Conservation (phyloP, 768 basidiomycete genomes). For the Bullera alba region DNA sequence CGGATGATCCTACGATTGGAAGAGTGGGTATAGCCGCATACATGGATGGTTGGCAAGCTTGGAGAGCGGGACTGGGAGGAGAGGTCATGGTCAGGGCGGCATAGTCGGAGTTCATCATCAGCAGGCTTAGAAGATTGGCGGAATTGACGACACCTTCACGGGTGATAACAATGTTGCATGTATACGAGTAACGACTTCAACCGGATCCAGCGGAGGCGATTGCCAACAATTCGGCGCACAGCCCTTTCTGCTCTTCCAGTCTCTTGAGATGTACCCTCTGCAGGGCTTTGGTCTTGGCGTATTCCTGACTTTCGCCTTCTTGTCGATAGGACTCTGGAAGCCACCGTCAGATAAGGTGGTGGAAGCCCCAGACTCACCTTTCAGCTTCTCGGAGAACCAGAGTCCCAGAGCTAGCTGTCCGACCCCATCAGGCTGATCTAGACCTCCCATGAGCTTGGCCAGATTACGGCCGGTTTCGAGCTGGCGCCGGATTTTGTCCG, state of each 20-base stretch:
- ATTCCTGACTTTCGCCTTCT: conserved; percentile 9
- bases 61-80: conserved; percentile 67
- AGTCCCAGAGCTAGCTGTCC: conserved; percentile 28
- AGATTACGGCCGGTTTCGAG: conserved; percentile 30
- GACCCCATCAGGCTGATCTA: conserved; percentile 28
- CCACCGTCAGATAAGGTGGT: neutral
- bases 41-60: conserved; percentile 87
- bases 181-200: no score
- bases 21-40: conserved; percentile 48
- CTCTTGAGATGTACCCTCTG: neutral
- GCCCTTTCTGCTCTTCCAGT: conserved; percentile 1
- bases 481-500: conserved; percentile 22
- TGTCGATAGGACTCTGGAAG: conserved; percentile 11
- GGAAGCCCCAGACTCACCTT: conserved; percentile 14
- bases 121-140: no score
- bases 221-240: neutral
- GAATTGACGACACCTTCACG: no score
- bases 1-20: conserved; percentile 58
- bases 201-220: no score
- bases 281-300: neutral
- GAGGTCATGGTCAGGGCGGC: conserved; percentile 81
- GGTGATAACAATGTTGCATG: no score
- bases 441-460: conserved; percentile 25
- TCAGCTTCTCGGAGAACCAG: conserved; percentile 27
- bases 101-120: no score